A percentile compares a stretch with the other conserved stretches of the same genome.
Evolutionary conservation across 345 rosid species (phyloP).

Genomic region (Erucastrum elatum): DNA sequence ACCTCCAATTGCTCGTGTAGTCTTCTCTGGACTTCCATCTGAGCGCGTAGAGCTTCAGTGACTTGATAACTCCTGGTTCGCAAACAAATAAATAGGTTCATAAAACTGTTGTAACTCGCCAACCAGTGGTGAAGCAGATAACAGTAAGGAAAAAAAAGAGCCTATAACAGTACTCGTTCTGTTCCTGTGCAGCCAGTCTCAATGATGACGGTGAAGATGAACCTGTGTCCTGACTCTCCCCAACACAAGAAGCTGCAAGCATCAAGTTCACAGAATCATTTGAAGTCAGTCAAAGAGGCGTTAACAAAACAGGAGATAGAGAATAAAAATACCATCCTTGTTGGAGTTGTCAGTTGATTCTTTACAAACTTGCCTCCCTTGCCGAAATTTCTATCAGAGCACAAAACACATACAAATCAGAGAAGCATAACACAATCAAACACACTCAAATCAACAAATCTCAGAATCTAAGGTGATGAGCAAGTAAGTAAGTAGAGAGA

Average conservation of each 20-base stretch:
- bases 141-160: neutral
- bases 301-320: neutral
- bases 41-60: slow-evolving; percentile 92
- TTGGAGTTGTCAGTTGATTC: slow-evolving; percentile 82
- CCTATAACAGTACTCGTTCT: slow-evolving; percentile 63
- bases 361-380: slow-evolving; percentile 92
- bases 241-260: slow-evolving; percentile 65
- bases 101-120: neutral
- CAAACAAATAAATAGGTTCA: slow-evolving; percentile 29
- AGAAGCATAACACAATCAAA: neutral
- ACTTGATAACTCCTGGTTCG: slow-evolving; percentile 77
- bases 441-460: neutral
- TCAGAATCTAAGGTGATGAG: neutral
- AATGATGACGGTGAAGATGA: slow-evolving; percentile 76
- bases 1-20: slow-evolving; percentile 99
- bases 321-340: slow-evolving; percentile 67
- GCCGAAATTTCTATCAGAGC: slow-evolving; percentile 70
- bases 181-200: slow-evolving; percentile 66
- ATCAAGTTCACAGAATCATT: slow-evolving; percentile 19
- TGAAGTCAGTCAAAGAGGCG: neutral
- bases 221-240: slow-evolving; percentile 87
- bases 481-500: neutral
- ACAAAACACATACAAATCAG: slow-evolving; percentile 7
- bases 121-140: neutral
- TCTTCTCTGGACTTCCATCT: slow-evolving; percentile 99